Percentiles rank a stretch among this genome's conserved stretches.
These are phyloP conservation scores for Pelagomonas calceolata DNA, from an alignment of 108 stramenopile genomes.

Conservation along the genomic window DNA sequence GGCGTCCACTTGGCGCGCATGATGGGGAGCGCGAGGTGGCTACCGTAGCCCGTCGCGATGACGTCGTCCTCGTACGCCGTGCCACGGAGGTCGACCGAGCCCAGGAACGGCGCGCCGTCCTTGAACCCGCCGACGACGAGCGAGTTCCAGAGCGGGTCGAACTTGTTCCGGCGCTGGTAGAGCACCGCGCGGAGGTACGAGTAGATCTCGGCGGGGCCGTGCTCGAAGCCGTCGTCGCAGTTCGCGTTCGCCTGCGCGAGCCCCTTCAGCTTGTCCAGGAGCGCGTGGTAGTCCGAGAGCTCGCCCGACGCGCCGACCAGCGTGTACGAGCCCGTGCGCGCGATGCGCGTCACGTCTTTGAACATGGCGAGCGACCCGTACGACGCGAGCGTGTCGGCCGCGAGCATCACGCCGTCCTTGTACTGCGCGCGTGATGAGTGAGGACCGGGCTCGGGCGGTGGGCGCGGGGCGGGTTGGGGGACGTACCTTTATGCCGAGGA, in stretches of 20 bases:
- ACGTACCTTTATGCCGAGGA: constrained; percentile 60
- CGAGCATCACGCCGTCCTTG: constrained; percentile 88
- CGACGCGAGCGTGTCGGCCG: constrained; percentile 85
- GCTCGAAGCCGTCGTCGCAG: constrained; percentile 41
- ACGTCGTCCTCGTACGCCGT: constrained; percentile 87
- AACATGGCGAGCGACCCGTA: constrained; percentile 91
- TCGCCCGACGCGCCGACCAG: constrained; percentile 87
- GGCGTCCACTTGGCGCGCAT: constrained; percentile 79
- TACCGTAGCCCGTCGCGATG: constrained; percentile 91
- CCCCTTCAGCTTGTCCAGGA: constrained; percentile 62
- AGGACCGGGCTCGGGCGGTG: no score
- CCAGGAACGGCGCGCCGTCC: constrained; percentile 66
- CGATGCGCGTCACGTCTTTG: constrained; percentile 72
- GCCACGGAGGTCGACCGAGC: constrained; percentile 88
- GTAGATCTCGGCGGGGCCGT: constrained; percentile 57
- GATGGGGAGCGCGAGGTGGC: constrained; percentile 84
- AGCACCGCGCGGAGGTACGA: constrained; percentile 81
- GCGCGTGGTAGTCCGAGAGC: constrained; percentile 82
- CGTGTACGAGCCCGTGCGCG: constrained; percentile 53
- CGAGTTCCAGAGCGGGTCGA: constrained; percentile 98
- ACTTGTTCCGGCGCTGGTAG: constrained; percentile 83
- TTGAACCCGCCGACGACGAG: constrained; percentile 71
- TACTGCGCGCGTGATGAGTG: constrained; percentile 27
- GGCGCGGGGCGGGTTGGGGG: no score
- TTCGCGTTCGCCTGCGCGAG: constrained; percentile 56